A percentile compares a stretch with the other conserved stretches of the same genome.
phyloP scores from a whole-genome alignment of 2,329 filamentous ascomycete species.

The Mycocentrospora acerina region DNA sequence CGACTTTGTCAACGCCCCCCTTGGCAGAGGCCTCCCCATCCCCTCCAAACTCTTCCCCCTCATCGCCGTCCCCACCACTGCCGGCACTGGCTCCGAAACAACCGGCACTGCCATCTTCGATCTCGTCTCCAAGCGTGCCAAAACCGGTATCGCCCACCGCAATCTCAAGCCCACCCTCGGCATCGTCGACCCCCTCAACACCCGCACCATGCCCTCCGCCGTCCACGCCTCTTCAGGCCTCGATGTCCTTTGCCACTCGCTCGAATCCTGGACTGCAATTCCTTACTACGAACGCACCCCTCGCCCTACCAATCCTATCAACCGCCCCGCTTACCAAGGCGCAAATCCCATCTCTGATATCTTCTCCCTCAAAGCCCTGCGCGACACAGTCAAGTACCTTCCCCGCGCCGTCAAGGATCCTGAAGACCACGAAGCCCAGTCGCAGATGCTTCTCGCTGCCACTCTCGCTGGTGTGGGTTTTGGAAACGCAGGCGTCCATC shows the following conservation, averaged over 20 bases:
- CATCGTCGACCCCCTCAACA: conserved; percentile 85
- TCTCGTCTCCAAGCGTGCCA: conserved; percentile 82
- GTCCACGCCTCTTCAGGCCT: conserved; percentile 91
- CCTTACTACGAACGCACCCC: conserved; percentile 86
- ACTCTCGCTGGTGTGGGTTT: conserved; percentile 95
- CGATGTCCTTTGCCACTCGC: conserved; percentile 90
- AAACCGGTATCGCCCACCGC: conserved; percentile 93
- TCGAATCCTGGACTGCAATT: conserved; percentile 98
- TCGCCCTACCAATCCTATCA: conserved; percentile 82
- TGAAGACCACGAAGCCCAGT: conserved; percentile 89
- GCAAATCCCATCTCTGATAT: conserved; percentile 98
- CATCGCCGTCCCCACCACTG: conserved; percentile 81
- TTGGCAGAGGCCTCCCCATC: conserved; percentile 81
- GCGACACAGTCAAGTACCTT: conserved; percentile 85
- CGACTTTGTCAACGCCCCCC: conserved; percentile 94
- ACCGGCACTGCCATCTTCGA: conserved; percentile 99
- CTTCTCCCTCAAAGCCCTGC: conserved; percentile 85
- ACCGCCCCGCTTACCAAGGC: conserved; percentile 91
- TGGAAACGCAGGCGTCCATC: conserved; percentile 94
- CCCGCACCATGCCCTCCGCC: conserved; percentile 89
- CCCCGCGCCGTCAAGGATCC: conserved; percentile 84
- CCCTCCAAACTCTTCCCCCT: conserved; percentile 71
- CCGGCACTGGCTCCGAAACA: conserved; percentile 88
- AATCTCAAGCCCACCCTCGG: conserved; percentile 94
- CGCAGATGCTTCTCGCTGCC: conserved; percentile 91